Evolutionary conservation across 148 eudicot species (phyloP).

Genomic region (Rhododendron williamsianum): DNA sequence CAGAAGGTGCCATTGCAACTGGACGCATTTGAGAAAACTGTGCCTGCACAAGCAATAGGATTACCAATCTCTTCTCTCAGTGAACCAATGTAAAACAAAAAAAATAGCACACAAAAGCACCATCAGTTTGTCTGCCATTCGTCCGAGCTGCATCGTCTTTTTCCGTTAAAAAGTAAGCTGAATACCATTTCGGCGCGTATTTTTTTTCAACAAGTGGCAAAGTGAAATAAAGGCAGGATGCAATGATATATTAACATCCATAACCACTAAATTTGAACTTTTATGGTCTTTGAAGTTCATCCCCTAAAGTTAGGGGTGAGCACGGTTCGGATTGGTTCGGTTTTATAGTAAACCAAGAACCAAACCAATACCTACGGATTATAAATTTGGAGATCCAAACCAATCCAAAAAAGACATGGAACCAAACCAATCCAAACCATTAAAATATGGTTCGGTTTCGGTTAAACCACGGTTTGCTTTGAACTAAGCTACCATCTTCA

Average conservation of each 20-base stretch:
- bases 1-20: constrained; percentile 52
- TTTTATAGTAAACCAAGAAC: too few species aligned
- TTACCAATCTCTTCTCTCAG: background rate
- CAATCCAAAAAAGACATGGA: too few species aligned
- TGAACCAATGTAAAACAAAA: background rate
- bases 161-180: background rate
- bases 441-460: too few species aligned
- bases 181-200: background rate
- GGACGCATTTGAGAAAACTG: constrained; percentile 84
- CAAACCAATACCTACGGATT: too few species aligned
- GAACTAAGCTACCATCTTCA: too few species aligned
- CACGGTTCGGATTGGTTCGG: too few species aligned
- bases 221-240: background rate
- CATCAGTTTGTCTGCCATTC: background rate
- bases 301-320: too few species aligned
- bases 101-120: background rate
- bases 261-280: background rate
- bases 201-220: background rate
- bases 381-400: too few species aligned
- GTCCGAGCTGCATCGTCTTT: background rate
- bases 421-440: too few species aligned
- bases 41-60: constrained; percentile 38
- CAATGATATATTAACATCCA: background rate
- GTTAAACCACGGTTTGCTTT: too few species aligned
- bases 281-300: background rate